Percentiles rank a stretch among this genome's conserved stretches.
Evolutionary conservation across 2,329 filamentous ascomycete species (phyloP).

Genomic region (Eutypa lata): DNA sequence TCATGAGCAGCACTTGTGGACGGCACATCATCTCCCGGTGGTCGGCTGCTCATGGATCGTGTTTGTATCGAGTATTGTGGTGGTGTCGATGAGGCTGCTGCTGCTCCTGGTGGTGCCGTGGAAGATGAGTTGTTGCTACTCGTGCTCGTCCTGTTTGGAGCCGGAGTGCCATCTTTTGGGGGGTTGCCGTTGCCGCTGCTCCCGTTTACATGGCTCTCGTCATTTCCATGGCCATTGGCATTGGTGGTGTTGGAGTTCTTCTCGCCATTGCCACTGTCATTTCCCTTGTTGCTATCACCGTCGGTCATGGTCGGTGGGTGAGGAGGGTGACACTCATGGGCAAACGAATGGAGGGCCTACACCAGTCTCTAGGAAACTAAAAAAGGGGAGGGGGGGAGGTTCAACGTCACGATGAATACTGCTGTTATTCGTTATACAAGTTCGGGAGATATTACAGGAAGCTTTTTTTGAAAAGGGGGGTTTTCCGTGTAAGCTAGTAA

Average conservation of each 20-base stretch:
- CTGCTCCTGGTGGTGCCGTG: too few species aligned
- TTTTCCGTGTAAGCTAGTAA: background rate
- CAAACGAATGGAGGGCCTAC: background rate
- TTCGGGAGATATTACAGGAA: too few species aligned
- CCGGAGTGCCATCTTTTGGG: background rate
- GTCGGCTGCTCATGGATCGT: background rate
- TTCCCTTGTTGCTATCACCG: slow-evolving; percentile 8
- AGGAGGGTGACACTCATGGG: background rate
- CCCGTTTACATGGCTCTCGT: background rate
- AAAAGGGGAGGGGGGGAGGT: background rate
- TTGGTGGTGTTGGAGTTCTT: too few species aligned
- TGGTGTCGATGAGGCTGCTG: too few species aligned
- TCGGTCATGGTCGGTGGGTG: slow-evolving; percentile 19
- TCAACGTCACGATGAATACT: too few species aligned
- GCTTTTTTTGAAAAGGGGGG: too few species aligned
- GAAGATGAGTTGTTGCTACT: background rate
- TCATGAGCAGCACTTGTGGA: too few species aligned
- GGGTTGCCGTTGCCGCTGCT: slow-evolving; percentile 6
- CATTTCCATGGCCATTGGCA: slow-evolving; percentile 7
- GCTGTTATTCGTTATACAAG: too few species aligned
- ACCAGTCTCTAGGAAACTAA: background rate
- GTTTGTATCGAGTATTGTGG: background rate
- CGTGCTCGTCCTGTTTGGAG: background rate
- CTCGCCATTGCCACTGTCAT: background rate
- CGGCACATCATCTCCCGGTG: background rate